Evolutionary conservation across 2,329 filamentous ascomycete species (phyloP), one percentile per base, ranked within the genome.

Genomic region (Geosmithia flava): DNA sequence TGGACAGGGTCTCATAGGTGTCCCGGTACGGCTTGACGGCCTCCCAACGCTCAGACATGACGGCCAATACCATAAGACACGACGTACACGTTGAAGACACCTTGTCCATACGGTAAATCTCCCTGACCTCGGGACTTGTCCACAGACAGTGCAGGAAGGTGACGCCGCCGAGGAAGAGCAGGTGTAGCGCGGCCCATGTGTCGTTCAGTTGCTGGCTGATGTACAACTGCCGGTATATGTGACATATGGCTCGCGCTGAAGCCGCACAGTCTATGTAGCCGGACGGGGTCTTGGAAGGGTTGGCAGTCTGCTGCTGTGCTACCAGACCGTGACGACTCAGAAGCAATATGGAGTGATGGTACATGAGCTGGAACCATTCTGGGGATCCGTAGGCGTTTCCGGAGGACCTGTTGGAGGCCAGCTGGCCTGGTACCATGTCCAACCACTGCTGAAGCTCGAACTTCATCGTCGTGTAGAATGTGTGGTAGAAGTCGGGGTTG

Each of bases 1-100:
- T 68, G 23, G 70, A 67, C 2, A 72, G 62, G 2, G 70, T 49
- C 48, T 72, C 69, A 47, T 72, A 72, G 3, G 69, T 66, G 41
- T 72, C 68, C 6, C 69, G 63, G 56, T 71, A 72, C 51, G 67
- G 67, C 48, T 66, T 68, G 3, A 72, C 69, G 67, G 68, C 71
- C 1, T 63, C 57, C 7, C 69, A 69, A 29, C 69, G 64, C 53
- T 74, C 71, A 5, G 68, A 63, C 68, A 73, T 73, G 40, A 72
- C 68, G 46, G 71, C 72, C 1, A 74, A 59, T 1, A 72, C 69
- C 1, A 69, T 62, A 1, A 68, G 71, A 56, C 69, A 72, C 3
- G 70, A 69, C 16, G 47, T 48, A 41, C 47, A 48, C 11, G 42
- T 44, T 13, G 40, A 27, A 3, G 47, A 27, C 15, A 48, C 30